phyloP scores from a whole-genome alignment of 116 monocot species.

The Cymodocea nodosa region DNA sequence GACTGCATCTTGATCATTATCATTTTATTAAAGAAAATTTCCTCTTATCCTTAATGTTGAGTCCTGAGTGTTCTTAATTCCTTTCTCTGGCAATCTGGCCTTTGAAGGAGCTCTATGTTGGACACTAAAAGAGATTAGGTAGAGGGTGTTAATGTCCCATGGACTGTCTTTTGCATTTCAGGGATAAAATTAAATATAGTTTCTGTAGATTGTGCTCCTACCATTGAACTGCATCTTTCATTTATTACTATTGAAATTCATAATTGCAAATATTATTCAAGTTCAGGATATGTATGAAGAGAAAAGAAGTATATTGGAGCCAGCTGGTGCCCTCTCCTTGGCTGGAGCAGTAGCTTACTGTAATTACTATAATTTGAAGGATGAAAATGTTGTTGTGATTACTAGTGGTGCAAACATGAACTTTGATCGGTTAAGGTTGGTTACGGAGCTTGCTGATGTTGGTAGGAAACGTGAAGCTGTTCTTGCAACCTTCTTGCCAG shows the following conservation, averaged over 20 bases:
- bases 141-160: too few relatives aligned
- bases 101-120: too few relatives aligned
- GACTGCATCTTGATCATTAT: too few relatives aligned
- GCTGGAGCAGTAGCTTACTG: conserved; percentile 95
- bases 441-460: conserved; percentile 91
- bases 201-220: too few relatives aligned
- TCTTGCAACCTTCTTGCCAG: conserved; percentile 56
- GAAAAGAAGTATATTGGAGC: conserved; percentile 90
- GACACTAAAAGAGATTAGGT: too few relatives aligned
- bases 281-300: conserved; percentile 95
- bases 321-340: conserved; percentile 81
- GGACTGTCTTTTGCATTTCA: too few relatives aligned
- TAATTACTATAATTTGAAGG: conserved; percentile 74
- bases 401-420: conserved; percentile 97
- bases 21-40: too few relatives aligned
- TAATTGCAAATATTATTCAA: not conserved
- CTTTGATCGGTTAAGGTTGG: conserved; percentile 73
- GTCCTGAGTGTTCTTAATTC: too few relatives aligned
- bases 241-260: not conserved
- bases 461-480: conserved; percentile 86
- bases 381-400: conserved; percentile 69
- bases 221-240: too few relatives aligned
- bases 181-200: too few relatives aligned
- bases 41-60: too few relatives aligned
- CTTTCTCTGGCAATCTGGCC: too few relatives aligned